These are phyloP conservation scores for Melaleuca alternifolia DNA, from an alignment of 345 rosid species.

Conservation along the genomic window DNA sequence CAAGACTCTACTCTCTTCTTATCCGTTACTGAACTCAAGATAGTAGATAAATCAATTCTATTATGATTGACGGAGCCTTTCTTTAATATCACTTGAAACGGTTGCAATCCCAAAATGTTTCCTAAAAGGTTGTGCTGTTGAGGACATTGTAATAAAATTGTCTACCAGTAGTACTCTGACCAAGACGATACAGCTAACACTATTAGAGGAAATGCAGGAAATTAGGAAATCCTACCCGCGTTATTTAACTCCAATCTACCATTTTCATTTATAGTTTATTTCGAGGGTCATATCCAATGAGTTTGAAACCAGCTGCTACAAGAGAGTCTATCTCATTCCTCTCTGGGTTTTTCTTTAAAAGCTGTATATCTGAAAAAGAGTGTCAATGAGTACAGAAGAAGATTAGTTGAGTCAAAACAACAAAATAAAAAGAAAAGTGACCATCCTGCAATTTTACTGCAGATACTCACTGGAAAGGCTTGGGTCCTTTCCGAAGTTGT, in stretches of 20 bases:
- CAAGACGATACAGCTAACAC: neutral
- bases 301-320: slow-evolving; percentile 63
- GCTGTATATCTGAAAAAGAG: slow-evolving; percentile 23
- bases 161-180: too few species aligned
- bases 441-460: too few species aligned
- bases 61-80: too few species aligned
- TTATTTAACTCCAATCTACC: slow-evolving; percentile 41
- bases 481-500: slow-evolving; percentile 86
- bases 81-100: too few species aligned
- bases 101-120: too few species aligned
- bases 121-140: too few species aligned
- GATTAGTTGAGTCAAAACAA: too few species aligned
- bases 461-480: slow-evolving; percentile 75
- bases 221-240: neutral
- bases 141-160: too few species aligned
- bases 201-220: neutral
- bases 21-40: too few species aligned
- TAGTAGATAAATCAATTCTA: too few species aligned
- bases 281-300: slow-evolving; percentile 84
- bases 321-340: slow-evolving; percentile 71
- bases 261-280: slow-evolving; percentile 88
- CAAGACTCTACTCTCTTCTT: neutral
- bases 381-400: too few species aligned
- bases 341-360: slow-evolving; percentile 76
- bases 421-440: too few species aligned